Percentiles rank a stretch among this genome's conserved stretches.
These are phyloP conservation scores for Cardamine resedifolia DNA, from an alignment of 345 rosid species.

Conservation along the genomic window DNA sequence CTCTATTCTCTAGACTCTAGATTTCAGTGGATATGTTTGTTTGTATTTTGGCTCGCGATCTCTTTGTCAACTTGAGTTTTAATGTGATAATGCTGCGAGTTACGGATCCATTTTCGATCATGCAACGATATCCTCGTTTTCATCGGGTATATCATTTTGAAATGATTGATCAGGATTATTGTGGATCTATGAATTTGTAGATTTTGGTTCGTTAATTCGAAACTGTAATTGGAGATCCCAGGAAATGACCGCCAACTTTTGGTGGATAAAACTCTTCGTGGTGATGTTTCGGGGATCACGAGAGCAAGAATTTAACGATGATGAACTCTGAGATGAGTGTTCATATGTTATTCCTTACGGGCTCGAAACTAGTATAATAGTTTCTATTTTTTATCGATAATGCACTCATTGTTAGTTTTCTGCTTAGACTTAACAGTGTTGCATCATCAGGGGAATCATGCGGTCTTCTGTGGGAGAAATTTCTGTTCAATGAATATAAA, in stretches of 20 bases:
- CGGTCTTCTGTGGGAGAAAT: neutral
- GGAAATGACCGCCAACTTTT: slow-evolving; percentile 3
- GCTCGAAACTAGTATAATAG: neutral
- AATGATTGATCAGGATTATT: neutral
- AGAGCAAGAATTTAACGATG: neutral
- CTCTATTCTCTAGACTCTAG: neutral
- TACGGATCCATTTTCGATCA: slow-evolving; percentile 12
- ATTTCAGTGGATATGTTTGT: neutral
- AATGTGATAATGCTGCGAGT: neutral
- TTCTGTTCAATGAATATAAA: slow-evolving; percentile 2
- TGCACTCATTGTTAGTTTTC: slow-evolving; percentile 14
- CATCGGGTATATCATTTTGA: neutral
- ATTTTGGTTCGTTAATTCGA: neutral
- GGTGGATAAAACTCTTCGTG: neutral
- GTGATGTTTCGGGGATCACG: neutral
- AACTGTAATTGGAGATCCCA: neutral
- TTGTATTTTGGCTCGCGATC: neutral
- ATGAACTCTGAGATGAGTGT: slow-evolving; percentile 11
- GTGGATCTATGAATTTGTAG: slow-evolving; percentile 28
- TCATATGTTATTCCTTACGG: neutral
- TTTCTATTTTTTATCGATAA: neutral
- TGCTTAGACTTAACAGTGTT: neutral
- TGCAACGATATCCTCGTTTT: slow-evolving; percentile 5
- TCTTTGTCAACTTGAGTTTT: neutral
- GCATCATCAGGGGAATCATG: neutral